phyloP scores from a whole-genome alignment of 2,329 filamentous ascomycete genomes.

The Cladosporium sp. region DNA sequence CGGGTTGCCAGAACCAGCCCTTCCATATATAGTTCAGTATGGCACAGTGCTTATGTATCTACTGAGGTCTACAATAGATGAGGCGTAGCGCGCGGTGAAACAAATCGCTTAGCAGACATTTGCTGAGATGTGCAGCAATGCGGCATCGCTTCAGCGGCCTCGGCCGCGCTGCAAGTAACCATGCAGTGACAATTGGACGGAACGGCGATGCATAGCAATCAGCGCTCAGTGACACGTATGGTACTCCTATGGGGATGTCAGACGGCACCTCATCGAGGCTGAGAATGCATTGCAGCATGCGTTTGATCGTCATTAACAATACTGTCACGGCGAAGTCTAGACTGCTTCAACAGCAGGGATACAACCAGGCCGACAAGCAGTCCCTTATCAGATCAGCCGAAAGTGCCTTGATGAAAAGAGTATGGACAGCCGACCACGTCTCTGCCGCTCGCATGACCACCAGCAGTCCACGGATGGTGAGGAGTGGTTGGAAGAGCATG shows the following conservation, averaged over 20 bases:
- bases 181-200: not conserved
- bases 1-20: not conserved
- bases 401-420: too few relatives aligned
- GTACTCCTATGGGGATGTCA: not conserved
- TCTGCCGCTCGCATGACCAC: too few relatives aligned
- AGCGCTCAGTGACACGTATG: not conserved
- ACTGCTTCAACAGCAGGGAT: too few relatives aligned
- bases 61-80: constrained; percentile 8
- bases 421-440: too few relatives aligned
- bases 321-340: too few relatives aligned
- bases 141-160: not conserved
- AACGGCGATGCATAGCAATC: too few relatives aligned
- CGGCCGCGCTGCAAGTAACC: not conserved
- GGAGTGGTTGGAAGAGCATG: too few relatives aligned
- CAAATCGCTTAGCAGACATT: constrained; percentile 10
- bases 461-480: too few relatives aligned
- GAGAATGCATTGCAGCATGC: not conserved
- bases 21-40: not conserved
- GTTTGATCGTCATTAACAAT: not conserved
- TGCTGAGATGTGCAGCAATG: constrained; percentile 2
- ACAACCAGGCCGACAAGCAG: too few relatives aligned
- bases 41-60: not conserved
- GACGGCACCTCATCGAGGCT: not conserved
- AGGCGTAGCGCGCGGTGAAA: constrained; percentile 9
- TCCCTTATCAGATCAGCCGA: too few relatives aligned